phyloP scores from a whole-genome alignment of 805 yeast species.

The Candida bentonensis region DNA sequence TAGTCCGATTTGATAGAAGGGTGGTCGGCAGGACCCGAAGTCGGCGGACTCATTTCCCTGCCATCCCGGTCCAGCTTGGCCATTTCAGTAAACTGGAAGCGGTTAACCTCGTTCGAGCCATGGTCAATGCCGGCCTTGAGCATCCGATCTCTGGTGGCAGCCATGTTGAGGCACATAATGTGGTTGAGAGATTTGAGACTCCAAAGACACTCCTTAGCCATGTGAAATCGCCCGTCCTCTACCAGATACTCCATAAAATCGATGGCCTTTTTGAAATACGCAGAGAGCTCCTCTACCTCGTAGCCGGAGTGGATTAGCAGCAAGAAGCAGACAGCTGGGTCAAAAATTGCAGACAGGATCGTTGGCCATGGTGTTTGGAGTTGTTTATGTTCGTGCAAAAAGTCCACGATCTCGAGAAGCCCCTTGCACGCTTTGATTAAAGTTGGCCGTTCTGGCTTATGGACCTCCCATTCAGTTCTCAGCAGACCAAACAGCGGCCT shows the following conservation, averaged over 20 bases:
- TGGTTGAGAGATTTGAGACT: conserved; percentile 41
- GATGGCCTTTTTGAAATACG: conserved; percentile 9
- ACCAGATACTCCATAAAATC: conserved; percentile 9
- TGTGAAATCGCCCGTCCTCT: conserved; percentile 18
- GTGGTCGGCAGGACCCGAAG: not conserved
- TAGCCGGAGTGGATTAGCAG: conserved; percentile 32
- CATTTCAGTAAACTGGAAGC: conserved; percentile 33
- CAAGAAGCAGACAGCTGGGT: conserved; percentile 21
- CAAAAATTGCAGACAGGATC: conserved; percentile 27
- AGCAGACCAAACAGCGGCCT: conserved; percentile 10
- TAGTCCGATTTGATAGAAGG: not conserved
- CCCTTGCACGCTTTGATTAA: conserved; percentile 22
- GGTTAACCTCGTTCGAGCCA: conserved; percentile 38
- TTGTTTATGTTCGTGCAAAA: conserved; percentile 19
- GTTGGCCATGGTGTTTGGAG: conserved; percentile 39
- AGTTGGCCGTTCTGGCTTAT: conserved; percentile 16
- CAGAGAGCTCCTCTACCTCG: conserved; percentile 6
- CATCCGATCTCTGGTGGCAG: conserved; percentile 27
- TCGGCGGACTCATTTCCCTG: conserved; percentile 1
- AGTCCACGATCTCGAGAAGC: conserved; percentile 20
- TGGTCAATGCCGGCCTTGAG: conserved; percentile 35
- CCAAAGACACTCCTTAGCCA: conserved; percentile 54
- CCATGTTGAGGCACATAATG: conserved; percentile 31
- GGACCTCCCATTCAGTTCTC: conserved; percentile 7
- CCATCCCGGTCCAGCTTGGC: conserved; percentile 23